A percentile compares a stretch with the other conserved stretches of the same genome.
Evolutionary conservation across 345 rosid genomes (phyloP).

Genomic region (Syzygium grande): DNA sequence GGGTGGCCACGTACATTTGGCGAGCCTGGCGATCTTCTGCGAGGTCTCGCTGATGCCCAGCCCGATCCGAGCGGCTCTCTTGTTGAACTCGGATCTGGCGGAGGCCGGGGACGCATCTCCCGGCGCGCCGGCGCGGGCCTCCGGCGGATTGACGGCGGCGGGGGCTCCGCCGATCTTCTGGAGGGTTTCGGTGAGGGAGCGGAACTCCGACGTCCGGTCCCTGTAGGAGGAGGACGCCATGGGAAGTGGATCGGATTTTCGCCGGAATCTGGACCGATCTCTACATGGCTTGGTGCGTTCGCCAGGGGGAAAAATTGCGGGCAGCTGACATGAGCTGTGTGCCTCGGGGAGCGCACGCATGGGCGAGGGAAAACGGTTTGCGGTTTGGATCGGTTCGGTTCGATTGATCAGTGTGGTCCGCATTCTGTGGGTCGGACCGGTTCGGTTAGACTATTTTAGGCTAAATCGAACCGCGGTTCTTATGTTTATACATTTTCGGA

Average conservation of each 20-base stretch:
- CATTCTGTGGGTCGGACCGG: not conserved
- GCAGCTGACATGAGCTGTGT: not conserved
- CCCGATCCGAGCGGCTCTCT: constrained; percentile 61
- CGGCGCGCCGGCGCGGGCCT: constrained; percentile 6
- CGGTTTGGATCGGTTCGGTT: not conserved
- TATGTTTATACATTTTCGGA: not conserved
- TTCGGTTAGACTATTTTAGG: not conserved
- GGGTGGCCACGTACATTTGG: constrained; percentile 35
- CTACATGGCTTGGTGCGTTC: not conserved
- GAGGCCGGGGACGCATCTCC: constrained; percentile 26
- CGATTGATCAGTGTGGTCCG: not conserved
- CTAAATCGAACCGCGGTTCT: not conserved
- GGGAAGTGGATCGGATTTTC: not conserved
- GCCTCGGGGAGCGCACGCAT: not conserved
- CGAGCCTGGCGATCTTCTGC: constrained; percentile 59
- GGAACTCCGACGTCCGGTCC: constrained; percentile 85
- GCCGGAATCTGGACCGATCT: not conserved
- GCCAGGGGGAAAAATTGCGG: not conserved
- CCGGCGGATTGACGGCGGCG: constrained; percentile 10
- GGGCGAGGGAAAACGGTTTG: not conserved
- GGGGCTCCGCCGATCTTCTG: constrained; percentile 55
- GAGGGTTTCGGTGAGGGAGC: constrained; percentile 56
- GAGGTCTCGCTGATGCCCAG: constrained; percentile 62
- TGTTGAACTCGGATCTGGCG: constrained; percentile 77
- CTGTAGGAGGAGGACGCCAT: constrained; percentile 50